Evolutionary conservation across 208 protist species (phyloP).

Genomic region (Naegleria lovaniensis): DNA sequence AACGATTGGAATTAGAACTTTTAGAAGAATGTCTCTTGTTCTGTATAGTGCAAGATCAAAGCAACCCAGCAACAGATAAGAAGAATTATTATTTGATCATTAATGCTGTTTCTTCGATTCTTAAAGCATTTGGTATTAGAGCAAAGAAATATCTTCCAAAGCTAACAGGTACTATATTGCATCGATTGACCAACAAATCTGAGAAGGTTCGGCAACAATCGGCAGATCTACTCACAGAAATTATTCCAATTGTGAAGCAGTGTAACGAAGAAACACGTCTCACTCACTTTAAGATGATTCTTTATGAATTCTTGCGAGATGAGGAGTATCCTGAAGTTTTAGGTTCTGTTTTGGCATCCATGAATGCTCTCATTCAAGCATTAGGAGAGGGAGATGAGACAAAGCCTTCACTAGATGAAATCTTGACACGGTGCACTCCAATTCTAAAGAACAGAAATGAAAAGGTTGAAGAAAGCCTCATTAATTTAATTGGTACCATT

Average conservation of each 20-base stretch:
- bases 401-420: conserved; percentile 87
- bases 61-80: background rate
- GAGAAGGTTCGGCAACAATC: conserved; percentile 87
- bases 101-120: conserved; percentile 83
- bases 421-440: conserved; percentile 93
- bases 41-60: conserved; percentile 50
- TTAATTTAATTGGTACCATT: conserved; percentile 95
- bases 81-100: conserved; percentile 47
- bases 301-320: conserved; percentile 93
- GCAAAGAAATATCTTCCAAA: conserved; percentile 86
- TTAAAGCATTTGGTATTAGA: conserved; percentile 82
- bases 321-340: conserved; percentile 95
- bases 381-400: conserved; percentile 87
- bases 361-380: conserved; percentile 92
- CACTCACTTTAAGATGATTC: conserved; percentile 83
- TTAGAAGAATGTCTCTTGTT: conserved; percentile 92
- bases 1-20: conserved; percentile 80
- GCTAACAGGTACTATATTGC: conserved; percentile 91
- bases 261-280: conserved; percentile 87
- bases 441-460: conserved; percentile 98
- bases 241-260: conserved; percentile 84
- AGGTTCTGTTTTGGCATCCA: conserved; percentile 86
- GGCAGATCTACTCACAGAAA: conserved; percentile 86
- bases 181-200: conserved; percentile 86
- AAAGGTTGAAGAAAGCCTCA: conserved; percentile 93